Base-by-base conservation (phyloP, 78 protist genomes). In the Tieghemostelium lacteum region DNA sequence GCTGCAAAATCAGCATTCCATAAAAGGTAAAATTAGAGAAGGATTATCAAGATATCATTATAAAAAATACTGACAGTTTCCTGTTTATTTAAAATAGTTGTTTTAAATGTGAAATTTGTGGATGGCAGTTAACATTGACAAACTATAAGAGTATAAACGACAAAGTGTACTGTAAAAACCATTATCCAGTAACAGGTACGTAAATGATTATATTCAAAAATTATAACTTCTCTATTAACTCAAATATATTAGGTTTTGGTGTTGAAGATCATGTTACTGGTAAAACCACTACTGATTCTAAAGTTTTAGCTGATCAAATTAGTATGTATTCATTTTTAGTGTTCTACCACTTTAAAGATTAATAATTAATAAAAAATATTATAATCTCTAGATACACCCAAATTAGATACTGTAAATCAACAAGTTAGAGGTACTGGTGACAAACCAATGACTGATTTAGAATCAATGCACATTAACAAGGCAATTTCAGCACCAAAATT, bases 141-240 rank as follows among this genome's bases (percentile, higher is more conserved):
- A 69, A 37, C 1, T 83, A 69, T 57, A 83, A 83, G 29, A 33
- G 49, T 24, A 69, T 83, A n/a, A 69, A 83, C 58, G 91, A 62
- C 42, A 69, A 69, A n/a, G 45, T 66, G 24, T 83, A 83, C 42
- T 83, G 91, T 36, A 31, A 16, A 20, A 67, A 83, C n/a, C 91
- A 83, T 60, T 83, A 58, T 29, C 91, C 91, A 83, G 91, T 83
- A 7, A 72, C 31, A 58, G 91, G 91, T 34, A 69, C n/a, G n/a
- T n/a, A n/a, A n/a, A n/a, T n/a, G n/a, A n/a, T n/a, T n/a, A n/a
- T n/a, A n/a, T n/a, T n/a, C n/a, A n/a, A n/a, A n/a, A n/a, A n/a
- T n/a, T n/a, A n/a, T n/a, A n/a, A n/a, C n/a, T n/a, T n/a, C n/a
- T n/a, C n/a, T n/a, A n/a, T n/a, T n/a, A n/a, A n/a, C n/a, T n/a